Evolutionary conservation across 1,284 basidiomycete genomes (phyloP).

Genomic region (Cutaneotrichosporon dermatis): DNA sequence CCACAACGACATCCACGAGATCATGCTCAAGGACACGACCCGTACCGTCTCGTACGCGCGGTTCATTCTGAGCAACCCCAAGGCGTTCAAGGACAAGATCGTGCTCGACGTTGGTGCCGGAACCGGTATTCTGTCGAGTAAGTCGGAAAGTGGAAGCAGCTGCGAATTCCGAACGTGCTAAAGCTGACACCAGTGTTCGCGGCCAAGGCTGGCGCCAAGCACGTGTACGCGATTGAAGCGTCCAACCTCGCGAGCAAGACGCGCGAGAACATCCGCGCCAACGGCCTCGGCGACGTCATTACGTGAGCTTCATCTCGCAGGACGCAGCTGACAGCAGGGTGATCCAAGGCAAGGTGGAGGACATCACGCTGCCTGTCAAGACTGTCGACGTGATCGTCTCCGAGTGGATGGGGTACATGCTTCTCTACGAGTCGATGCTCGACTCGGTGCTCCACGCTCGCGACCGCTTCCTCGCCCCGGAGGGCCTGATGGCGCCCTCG

Average conservation of each 20-base stretch:
- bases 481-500: constrained; percentile 85
- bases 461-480: constrained; percentile 54
- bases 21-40: constrained; percentile 72
- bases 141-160: constrained; percentile 4
- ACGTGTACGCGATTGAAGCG: constrained; percentile 91
- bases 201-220: constrained; percentile 83
- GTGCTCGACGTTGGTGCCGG: constrained; percentile 96
- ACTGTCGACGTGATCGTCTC: constrained; percentile 89
- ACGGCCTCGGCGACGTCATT: constrained; percentile 70
- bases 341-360: constrained; percentile 81
- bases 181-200: constrained; percentile 62
- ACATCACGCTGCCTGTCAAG: constrained; percentile 64
- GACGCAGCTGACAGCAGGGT: constrained; percentile 53
- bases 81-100: constrained; percentile 74
- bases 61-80: constrained; percentile 82
- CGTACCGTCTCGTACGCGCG: constrained; percentile 88
- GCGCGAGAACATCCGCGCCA: constrained; percentile 70
- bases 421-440: constrained; percentile 95
- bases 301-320: constrained; percentile 53
- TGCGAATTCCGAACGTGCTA: background rate
- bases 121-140: constrained; percentile 77
- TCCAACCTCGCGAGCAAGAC: constrained; percentile 81
- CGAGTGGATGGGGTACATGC: constrained; percentile 95
- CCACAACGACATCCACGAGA: constrained; percentile 65
- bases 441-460: constrained; percentile 70